phyloP scores from a whole-genome alignment of 257 asterid species.

The Solanum sejunctum region DNA sequence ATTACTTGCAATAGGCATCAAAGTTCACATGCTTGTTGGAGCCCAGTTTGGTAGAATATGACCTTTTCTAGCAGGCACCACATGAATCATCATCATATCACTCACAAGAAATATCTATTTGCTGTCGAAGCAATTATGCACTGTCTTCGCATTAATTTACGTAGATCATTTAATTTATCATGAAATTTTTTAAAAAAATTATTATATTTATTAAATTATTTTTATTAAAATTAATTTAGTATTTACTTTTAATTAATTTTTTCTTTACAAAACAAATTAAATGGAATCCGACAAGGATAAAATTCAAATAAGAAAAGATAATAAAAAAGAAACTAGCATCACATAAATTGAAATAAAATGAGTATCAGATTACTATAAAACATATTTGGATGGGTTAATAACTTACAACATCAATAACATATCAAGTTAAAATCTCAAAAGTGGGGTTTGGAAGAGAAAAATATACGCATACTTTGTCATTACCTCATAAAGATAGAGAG shows the following conservation, averaged over 20 bases:
- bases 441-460: no score
- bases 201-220: neutral
- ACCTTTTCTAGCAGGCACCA: neutral
- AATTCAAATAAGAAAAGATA: no score
- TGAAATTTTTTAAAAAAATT: neutral
- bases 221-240: neutral
- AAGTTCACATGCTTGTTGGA: constrained; percentile 35
- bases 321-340: no score
- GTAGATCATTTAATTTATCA: neutral
- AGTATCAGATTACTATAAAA: no score
- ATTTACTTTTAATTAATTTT: neutral
- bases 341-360: no score
- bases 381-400: neutral
- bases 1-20: constrained; percentile 37
- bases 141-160: no score
- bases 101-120: neutral
- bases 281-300: no score
- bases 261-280: no score
- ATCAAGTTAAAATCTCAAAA: no score
- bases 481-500: no score
- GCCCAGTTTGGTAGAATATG: constrained; percentile 32
- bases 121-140: neutral
- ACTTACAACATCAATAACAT: neutral
- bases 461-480: no score
- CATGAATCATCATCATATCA: neutral